Evolutionary conservation across 225 moss, liverwort and hornwort species (phyloP).

Genomic region (Bryum argenteum): DNA sequence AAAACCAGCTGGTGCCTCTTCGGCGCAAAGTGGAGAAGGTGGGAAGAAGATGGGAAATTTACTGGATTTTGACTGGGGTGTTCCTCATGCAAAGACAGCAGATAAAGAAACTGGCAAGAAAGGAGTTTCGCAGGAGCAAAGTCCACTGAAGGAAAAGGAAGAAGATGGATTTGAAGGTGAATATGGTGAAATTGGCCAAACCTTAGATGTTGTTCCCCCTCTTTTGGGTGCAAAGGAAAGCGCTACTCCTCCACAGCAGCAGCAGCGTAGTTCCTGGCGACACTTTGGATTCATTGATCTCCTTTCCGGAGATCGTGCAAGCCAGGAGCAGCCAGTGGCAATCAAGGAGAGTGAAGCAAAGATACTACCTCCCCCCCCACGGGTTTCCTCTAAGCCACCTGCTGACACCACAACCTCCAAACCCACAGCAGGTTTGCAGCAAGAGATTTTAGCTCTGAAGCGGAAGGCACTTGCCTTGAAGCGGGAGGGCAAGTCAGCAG

Average conservation of each 20-base stretch:
- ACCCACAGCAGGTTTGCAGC: slow-evolving; percentile 38
- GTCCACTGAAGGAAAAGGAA: slow-evolving; percentile 35
- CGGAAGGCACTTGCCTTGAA: slow-evolving; percentile 84
- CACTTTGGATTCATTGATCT: slow-evolving; percentile 38
- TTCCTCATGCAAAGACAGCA: slow-evolving; percentile 44
- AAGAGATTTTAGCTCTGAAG: slow-evolving; percentile 79
- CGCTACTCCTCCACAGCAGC: slow-evolving; percentile 20
- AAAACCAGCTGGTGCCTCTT: slow-evolving; percentile 15
- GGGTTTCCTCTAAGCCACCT: slow-evolving; percentile 29
- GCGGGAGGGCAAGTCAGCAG: slow-evolving; percentile 78
- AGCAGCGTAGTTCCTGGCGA: slow-evolving; percentile 32
- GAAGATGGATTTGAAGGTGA: slow-evolving; percentile 58
- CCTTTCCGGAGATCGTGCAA: slow-evolving; percentile 55
- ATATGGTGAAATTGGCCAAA: slow-evolving; percentile 62
- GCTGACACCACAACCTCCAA: slow-evolving; percentile 17
- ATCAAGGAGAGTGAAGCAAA: slow-evolving; percentile 24
- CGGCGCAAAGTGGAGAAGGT: slow-evolving; percentile 31
- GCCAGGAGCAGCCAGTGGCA: slow-evolving; percentile 26
- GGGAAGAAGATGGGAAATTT: slow-evolving; percentile 35
- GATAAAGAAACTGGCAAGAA: slow-evolving; percentile 27
- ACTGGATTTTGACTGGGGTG: slow-evolving; percentile 56
- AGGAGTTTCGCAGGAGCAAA: slow-evolving; percentile 23
- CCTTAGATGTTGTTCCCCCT: slow-evolving; percentile 54
- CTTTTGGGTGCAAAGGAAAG: slow-evolving; percentile 38
- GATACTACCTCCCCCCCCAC: slow-evolving; percentile 31